Evolutionary conservation across 164 flowering plant genomes (phyloP).

Genomic region (Dillenia turbinata): DNA sequence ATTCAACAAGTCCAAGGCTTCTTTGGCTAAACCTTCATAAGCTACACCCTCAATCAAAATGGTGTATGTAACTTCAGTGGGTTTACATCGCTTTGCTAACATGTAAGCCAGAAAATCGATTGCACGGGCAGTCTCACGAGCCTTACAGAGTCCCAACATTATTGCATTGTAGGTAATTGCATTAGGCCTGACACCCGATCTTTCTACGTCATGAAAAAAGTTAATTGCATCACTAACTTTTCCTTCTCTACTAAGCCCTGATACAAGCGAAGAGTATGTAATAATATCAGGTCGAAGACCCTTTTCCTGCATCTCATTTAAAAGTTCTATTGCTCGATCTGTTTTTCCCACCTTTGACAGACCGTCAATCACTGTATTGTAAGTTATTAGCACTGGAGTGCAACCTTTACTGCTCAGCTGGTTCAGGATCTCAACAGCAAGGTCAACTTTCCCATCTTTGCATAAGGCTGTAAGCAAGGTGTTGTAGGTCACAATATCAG

Average conservation of each 20-base stretch:
- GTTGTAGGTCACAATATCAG: conserved; percentile 88
- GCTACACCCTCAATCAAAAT: conserved; percentile 84
- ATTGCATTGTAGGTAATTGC: conserved; percentile 73
- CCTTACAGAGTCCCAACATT: conserved; percentile 83
- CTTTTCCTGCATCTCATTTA: conserved; percentile 63
- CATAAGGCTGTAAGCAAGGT: conserved; percentile 84
- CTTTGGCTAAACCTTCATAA: conserved; percentile 64
- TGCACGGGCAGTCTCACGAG: conserved; percentile 63
- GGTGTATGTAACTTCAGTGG: conserved; percentile 75
- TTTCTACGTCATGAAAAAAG: conserved; percentile 61
- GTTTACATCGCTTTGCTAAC: conserved; percentile 80
- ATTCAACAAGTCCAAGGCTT: conserved; percentile 64
- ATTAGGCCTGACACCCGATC: conserved; percentile 56
- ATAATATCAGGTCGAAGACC: conserved; percentile 76
- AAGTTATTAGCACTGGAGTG: conserved; percentile 80
- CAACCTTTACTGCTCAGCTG: conserved; percentile 69
- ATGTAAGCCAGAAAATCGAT: conserved; percentile 70
- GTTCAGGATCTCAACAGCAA: conserved; percentile 68
- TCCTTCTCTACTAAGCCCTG: conserved; percentile 82
- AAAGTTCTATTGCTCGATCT: conserved; percentile 49
- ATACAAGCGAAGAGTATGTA: conserved; percentile 71
- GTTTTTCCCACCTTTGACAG: conserved; percentile 68
- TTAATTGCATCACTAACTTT: conserved; percentile 71
- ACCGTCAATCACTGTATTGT: conserved; percentile 89
- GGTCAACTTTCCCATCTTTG: conserved; percentile 81